Evolutionary conservation across 148 eudicot species (phyloP).

Genomic region (Hydrangea macrophylla): DNA sequence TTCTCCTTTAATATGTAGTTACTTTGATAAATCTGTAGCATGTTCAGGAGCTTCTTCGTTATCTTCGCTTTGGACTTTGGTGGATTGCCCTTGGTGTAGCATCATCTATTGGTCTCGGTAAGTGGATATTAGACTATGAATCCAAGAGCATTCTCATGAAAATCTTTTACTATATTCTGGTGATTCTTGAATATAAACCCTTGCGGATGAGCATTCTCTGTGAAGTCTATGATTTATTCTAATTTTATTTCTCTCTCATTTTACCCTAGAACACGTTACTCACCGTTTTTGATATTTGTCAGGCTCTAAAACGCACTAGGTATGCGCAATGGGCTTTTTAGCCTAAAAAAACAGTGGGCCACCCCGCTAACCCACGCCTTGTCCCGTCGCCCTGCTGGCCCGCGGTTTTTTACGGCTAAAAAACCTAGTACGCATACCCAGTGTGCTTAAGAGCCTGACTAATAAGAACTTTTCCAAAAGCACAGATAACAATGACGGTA

Average conservation of each 20-base stretch:
- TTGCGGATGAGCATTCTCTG: neutral
- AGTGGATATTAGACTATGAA: neutral
- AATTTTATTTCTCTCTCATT: neutral
- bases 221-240: neutral
- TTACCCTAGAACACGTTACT: neutral
- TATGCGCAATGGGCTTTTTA: no score
- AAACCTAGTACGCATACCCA: no score
- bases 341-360: no score
- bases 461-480: no score
- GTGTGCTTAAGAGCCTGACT: no score
- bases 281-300: neutral
- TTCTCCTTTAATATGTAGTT: neutral
- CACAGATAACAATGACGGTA: no score
- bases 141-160: neutral
- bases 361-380: no score
- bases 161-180: neutral
- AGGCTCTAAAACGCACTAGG: no score
- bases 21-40: constrained; percentile 43
- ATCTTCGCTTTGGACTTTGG: constrained; percentile 69
- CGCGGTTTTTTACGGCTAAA: no score
- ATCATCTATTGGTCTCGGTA: constrained; percentile 86
- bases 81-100: constrained; percentile 89
- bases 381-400: no score
- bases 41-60: constrained; percentile 49
- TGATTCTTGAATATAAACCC: neutral